Evolutionary conservation across 78 protist species (phyloP).

Genomic region (Dictyostelium citrinum): DNA sequence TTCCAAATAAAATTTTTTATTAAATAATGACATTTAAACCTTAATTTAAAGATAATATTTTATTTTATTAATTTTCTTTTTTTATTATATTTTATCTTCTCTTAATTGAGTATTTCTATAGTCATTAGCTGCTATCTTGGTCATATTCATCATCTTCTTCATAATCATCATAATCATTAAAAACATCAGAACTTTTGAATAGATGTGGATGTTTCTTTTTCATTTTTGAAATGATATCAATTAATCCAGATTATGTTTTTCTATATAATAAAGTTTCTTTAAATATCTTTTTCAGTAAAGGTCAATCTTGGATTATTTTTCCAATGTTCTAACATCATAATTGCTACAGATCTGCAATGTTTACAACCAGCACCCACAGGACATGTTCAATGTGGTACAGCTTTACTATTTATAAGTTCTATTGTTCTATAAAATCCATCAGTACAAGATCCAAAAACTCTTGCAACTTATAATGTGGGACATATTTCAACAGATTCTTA

Average conservation of each 20-base stretch:
- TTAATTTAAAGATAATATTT: too few relatives aligned
- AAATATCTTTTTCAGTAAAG: neutral
- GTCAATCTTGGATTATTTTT: too few relatives aligned
- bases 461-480: neutral
- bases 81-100: too few relatives aligned
- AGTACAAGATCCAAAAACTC: neutral
- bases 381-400: neutral
- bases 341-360: neutral
- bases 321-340: neutral
- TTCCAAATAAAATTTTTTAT: neutral
- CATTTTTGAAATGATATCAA: neutral
- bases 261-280: neutral
- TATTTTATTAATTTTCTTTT: too few relatives aligned
- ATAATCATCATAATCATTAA: neutral
- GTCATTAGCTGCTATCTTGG: too few relatives aligned
- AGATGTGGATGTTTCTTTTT: neutral
- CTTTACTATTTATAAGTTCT: too few relatives aligned
- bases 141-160: neutral
- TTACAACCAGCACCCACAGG: neutral
- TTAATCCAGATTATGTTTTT: neutral
- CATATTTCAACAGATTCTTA: too few relatives aligned
- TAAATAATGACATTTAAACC: too few relatives aligned
- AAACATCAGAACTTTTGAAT: neutral
- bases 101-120: too few relatives aligned
- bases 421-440: too few relatives aligned